A percentile compares a stretch with the other conserved stretches of the same genome.
phyloP scores from a whole-genome alignment of 495 filamentous ascomycete species.

The Lasiosphaeria hispida region DNA sequence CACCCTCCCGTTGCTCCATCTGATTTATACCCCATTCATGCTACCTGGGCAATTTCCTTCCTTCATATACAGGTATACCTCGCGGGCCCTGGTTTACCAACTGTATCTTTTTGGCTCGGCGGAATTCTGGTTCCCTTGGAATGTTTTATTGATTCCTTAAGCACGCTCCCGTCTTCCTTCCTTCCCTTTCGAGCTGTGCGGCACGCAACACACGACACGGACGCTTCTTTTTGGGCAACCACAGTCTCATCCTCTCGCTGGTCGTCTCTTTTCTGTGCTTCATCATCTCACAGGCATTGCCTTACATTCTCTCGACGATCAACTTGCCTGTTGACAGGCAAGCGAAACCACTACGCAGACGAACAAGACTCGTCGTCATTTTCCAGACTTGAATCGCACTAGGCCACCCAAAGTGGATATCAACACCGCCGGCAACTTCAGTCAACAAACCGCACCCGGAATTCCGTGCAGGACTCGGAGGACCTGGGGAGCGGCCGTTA shows the following conservation, averaged over 20 bases:
- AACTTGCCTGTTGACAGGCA: background rate
- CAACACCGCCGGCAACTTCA: background rate
- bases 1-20: background rate
- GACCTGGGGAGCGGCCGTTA: background rate
- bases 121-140: slow-evolving; percentile 13
- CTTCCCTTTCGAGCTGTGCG: background rate
- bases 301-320: background rate
- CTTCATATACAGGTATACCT: slow-evolving; percentile 7
- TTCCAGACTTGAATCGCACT: too few relatives aligned
- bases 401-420: too few relatives aligned
- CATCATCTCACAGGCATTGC: background rate
- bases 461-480: background rate
- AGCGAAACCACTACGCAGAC: background rate
- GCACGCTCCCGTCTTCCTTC: slow-evolving; percentile 6
- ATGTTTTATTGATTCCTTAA: slow-evolving; percentile 8
- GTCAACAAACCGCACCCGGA: background rate
- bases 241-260: background rate
- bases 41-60: background rate
- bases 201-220: slow-evolving; percentile 1
- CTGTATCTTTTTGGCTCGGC: slow-evolving; percentile 10
- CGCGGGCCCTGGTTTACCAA: slow-evolving; percentile 1
- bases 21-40: background rate
- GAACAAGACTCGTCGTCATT: background rate
- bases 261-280: slow-evolving; percentile 1
- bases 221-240: background rate